These are phyloP conservation scores for Mycena vulgaris DNA, from an alignment of 768 basidiomycete genomes.

Conservation along the genomic window DNA sequence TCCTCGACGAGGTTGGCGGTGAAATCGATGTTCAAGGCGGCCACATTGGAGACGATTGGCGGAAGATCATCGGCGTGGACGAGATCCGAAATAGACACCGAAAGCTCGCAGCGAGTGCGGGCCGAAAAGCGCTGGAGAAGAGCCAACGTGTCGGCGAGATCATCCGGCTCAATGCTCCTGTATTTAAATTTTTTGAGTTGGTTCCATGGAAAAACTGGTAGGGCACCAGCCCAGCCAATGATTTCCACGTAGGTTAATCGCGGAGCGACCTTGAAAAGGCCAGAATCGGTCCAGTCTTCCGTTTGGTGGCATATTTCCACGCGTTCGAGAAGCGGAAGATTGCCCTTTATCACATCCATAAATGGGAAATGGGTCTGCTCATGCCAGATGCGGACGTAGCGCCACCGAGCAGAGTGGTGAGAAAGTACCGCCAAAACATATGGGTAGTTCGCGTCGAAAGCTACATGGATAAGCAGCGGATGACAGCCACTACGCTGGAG, in stretches of 20 bases:
- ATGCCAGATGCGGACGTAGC: constrained; percentile 4
- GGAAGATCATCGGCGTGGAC: background rate
- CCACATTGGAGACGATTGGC: background rate
- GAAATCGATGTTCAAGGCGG: background rate
- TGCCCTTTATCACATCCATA: background rate
- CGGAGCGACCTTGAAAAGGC: constrained; percentile 13
- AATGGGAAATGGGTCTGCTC: background rate
- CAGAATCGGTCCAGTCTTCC: constrained; percentile 9
- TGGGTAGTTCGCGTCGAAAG: background rate
- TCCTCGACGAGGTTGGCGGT: too few species aligned
- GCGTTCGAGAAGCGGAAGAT: constrained; percentile 12
- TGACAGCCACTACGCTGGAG: background rate
- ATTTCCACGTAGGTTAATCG: background rate
- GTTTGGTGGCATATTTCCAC: constrained; percentile 8
- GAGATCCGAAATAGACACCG: background rate
- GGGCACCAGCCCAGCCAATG: background rate
- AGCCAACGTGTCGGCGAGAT: background rate
- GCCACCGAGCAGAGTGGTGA: constrained; percentile 11
- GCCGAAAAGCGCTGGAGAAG: background rate
- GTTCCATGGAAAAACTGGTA: constrained; percentile 16
- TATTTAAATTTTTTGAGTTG: background rate
- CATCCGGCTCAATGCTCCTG: background rate
- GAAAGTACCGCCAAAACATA: background rate
- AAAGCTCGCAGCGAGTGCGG: background rate
- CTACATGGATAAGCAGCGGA: constrained; percentile 8